Base-by-base conservation (phyloP, 257 asterid genomes). In the Gentiana straminea region DNA sequence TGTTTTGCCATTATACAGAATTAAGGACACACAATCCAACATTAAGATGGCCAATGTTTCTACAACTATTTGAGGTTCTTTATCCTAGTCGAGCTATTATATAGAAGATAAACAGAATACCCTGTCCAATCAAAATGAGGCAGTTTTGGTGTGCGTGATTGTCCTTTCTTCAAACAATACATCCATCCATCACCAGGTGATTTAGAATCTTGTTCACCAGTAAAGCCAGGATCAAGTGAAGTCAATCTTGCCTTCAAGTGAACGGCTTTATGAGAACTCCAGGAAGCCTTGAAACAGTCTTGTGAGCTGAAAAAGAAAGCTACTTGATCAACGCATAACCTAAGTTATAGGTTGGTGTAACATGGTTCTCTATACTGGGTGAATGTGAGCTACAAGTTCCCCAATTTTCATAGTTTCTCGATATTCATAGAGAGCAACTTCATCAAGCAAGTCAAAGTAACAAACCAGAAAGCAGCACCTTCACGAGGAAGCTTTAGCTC, bases 81-180 rank as follows among this genome's bases (percentile, higher is more conserved):
- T 32, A 37, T 43, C 4, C 33, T 4, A 57, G 32, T 38, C 13
- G 13, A 43, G 61, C 5, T 41, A 8, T 24, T 15, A 12, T n/a
- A 39, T 11, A 7, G 7, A 39, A 44, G 44, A 3, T 3, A 41
- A 52, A 39, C 8, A 24, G 50, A 56, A 58, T 88, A 92, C 99
- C 95, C 91, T 10, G 94, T 83, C 97, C 95, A 92, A 73, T 92
- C 97, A 65, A 85, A 88, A 66, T 85, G 75, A 35, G 99, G 97
- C 69, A 80, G 64, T 50, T 81, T 81, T 10, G 83, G 71, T 6
- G 97, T 72, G 64, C 89, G 89, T 33, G 84, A 35, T 54, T 88
- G 97, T 61, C 99, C 97, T 77, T 80, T 81, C 79, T 82, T 81
- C 84, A 80, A 69, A 81, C 97, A 92, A 68, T 92, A 92, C 15